Base-by-base conservation (phyloP, 768 basidiomycete species). In the Russula griseocarnosa region DNA sequence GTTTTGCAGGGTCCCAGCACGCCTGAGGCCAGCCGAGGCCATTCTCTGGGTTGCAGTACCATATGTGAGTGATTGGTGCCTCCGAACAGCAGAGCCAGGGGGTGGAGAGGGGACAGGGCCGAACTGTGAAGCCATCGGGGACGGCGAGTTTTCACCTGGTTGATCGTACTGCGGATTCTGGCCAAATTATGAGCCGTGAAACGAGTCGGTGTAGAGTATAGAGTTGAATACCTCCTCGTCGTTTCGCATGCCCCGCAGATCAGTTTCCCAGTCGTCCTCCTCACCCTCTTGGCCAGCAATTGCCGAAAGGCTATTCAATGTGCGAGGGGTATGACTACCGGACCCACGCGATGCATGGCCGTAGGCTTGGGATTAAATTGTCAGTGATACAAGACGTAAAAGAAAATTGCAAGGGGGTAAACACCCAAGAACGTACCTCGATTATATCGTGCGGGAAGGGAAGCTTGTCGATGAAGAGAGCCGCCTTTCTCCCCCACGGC, bases 261-360 rank as follows among this genome's bases (percentile, higher is more conserved):
- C 84, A 49, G 80, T 77, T 73, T 90, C 88, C 92, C 92, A 94
- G 61, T 90, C 88, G 67, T 92, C 91, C 72, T 94, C 91, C 65
- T 92, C 91, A 69, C 87, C 90, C 69, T 94, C 91, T 70, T 90
- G 87, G 47, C 90, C 90, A 57, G 88, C 85, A 74, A 94, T 93
- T 60, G 88, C 88, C 40, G 88, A 83, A 58, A 94, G 83, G 73
- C 89, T 92, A 70, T 92, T 92, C 74, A 92, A 78, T 26, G 83
- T 82, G 63, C 89, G 85, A 38, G 88, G 87, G 28, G 88, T 87
- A 66, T 81, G 72, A 69, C 77, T 86, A 30, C 87, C 87, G 13
- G 83, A 71, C 70, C 84, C 76, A 62, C 75, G 67, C 14, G 46
- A 60, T 11, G 34, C 53, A 1, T 69, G 68, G 3, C 55, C 66